Evolutionary conservation across 192 early-diverging fungal genomes (phyloP).

Genomic region (Coemansia erecta): DNA sequence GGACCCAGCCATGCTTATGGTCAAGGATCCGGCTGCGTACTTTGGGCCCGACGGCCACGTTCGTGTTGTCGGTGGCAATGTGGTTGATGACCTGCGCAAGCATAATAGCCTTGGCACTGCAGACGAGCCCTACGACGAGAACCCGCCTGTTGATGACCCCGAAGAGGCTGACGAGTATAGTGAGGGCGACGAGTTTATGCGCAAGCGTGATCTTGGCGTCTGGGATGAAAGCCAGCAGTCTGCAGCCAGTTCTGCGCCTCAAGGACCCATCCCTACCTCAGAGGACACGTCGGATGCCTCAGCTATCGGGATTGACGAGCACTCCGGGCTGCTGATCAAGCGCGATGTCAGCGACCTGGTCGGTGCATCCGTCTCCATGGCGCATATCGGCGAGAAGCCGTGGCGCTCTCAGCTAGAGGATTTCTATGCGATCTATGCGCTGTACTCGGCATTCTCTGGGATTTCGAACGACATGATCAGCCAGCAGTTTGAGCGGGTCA

Average conservation of each 20-base stretch:
- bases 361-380: constrained; percentile 37
- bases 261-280: background rate
- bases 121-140: constrained; percentile 48
- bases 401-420: constrained; percentile 49
- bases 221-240: constrained; percentile 13
- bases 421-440: constrained; percentile 40
- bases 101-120: constrained; percentile 36
- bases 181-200: constrained; percentile 51
- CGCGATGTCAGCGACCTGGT: constrained; percentile 21
- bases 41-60: constrained; percentile 46
- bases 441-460: constrained; percentile 35
- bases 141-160: constrained; percentile 47
- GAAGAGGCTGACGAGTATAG: constrained; percentile 51
- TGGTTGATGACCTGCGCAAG: constrained; percentile 49
- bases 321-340: constrained; percentile 3
- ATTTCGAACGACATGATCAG: constrained; percentile 30
- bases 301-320: background rate
- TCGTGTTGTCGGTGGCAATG: constrained; percentile 42
- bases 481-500: constrained; percentile 46
- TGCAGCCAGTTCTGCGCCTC: constrained; percentile 24
- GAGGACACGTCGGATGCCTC: background rate
- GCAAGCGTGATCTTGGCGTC: constrained; percentile 38
- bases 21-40: constrained; percentile 44
- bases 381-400: constrained; percentile 24
- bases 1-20: constrained; percentile 52